Evolutionary conservation across 2,329 filamentous ascomycete species (phyloP).

Genomic region (Monosporascus sp.): DNA sequence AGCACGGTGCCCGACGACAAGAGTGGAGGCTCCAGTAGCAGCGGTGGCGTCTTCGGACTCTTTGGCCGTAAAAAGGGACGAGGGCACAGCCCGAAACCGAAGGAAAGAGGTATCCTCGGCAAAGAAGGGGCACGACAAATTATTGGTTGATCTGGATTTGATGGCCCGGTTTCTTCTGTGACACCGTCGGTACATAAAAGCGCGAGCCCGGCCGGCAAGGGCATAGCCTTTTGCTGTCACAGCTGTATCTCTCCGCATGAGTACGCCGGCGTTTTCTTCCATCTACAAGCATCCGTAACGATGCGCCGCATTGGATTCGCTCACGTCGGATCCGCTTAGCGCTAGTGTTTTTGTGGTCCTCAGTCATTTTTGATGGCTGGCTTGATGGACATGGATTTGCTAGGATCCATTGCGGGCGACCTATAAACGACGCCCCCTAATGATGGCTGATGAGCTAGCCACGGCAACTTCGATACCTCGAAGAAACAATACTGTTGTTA

Average conservation of each 20-base stretch:
- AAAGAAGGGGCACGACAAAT: constrained; percentile 89
- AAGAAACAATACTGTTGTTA: neutral
- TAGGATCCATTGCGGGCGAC: too few relatives aligned
- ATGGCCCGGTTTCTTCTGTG: neutral
- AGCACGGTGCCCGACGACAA: constrained; percentile 48
- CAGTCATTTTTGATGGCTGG: neutral
- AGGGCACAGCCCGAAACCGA: constrained; percentile 88
- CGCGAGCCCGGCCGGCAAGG: neutral
- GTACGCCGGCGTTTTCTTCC: neutral
- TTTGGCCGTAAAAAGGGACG: constrained; percentile 83
- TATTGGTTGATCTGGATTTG: constrained; percentile 50
- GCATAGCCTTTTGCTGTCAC: neutral
- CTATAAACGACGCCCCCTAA: neutral
- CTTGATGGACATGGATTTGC: neutral
- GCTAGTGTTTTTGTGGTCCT: neutral
- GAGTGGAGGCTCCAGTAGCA: constrained; percentile 40
- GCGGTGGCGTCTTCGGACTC: constrained; percentile 86
- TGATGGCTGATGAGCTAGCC: neutral
- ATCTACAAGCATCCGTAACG: neutral
- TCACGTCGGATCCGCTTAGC: neutral
- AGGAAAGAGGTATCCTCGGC: constrained; percentile 85
- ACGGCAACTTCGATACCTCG: neutral
- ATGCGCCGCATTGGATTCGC: too few relatives aligned
- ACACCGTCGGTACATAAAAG: neutral
- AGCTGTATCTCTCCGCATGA: neutral